A percentile compares a stretch with the other conserved stretches of the same genome.
These are phyloP conservation scores for Knoxdaviesia capensis DNA, from an alignment of 2,329 filamentous ascomycete genomes.

Conservation along the genomic window DNA sequence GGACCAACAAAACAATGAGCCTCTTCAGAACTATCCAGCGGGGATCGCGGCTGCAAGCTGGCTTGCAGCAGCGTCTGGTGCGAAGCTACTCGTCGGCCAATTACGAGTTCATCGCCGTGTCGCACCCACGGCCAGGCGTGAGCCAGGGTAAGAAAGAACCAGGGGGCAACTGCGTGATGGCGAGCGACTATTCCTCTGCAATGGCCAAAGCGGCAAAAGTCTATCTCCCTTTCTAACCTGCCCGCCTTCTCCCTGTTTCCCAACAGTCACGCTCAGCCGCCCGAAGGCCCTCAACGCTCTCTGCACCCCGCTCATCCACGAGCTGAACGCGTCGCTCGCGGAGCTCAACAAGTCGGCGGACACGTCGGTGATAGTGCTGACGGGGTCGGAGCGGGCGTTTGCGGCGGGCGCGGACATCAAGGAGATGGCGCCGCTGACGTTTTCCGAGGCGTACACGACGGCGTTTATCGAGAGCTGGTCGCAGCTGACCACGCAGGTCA, in stretches of 20 bases:
- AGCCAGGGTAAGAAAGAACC: conserved; percentile 46
- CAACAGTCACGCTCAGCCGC: conserved; percentile 70
- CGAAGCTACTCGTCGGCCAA: conserved; percentile 30
- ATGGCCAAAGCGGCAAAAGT: no score
- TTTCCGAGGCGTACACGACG: conserved; percentile 66
- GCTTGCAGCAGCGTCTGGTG: conserved; percentile 32
- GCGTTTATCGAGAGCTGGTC: conserved; percentile 97
- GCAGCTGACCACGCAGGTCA: conserved; percentile 59
- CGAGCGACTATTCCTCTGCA: no score
- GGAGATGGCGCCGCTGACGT: conserved; percentile 88
- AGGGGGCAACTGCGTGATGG: no score
- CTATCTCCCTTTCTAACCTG: no score
- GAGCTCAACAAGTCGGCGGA: conserved; percentile 49
- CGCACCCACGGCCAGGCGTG: conserved; percentile 71
- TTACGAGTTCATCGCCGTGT: conserved; percentile 72
- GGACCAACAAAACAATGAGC: no score
- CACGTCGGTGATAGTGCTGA: conserved; percentile 64
- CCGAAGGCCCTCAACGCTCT: conserved; percentile 93
- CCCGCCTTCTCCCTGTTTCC: no score
- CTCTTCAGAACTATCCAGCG: no score
- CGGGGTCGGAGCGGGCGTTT: conserved; percentile 77
- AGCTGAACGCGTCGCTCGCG: conserved; percentile 63
- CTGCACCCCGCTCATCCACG: conserved; percentile 71
- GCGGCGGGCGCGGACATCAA: conserved; percentile 97
- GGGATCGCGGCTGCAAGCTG: conserved; percentile 32